A percentile compares a stretch with the other conserved stretches of the same genome.
These are phyloP conservation scores for Abortiporus biennis DNA, from an alignment of 1,284 basidiomycete genomes.

Conservation along the genomic window DNA sequence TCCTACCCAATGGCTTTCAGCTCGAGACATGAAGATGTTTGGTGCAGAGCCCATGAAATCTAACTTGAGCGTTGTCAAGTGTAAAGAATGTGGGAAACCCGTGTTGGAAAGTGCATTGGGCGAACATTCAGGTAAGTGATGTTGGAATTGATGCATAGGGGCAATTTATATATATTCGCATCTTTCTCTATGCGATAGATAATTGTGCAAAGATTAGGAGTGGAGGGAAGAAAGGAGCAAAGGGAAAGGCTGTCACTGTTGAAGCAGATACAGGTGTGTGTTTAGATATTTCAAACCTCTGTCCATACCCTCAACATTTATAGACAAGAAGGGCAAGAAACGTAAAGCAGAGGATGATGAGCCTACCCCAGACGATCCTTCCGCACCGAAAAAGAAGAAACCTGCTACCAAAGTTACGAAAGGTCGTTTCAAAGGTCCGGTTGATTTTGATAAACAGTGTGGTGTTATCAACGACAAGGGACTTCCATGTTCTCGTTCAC, in stretches of 20 bases:
- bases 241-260: constrained; percentile 37
- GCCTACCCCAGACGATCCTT: constrained; percentile 43
- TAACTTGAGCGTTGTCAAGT: constrained; percentile 69
- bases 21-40: constrained; percentile 83
- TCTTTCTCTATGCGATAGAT: constrained; percentile 29
- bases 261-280: constrained; percentile 12
- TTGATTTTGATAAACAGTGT: constrained; percentile 91
- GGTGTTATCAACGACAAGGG: constrained; percentile 98
- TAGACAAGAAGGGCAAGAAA: constrained; percentile 48
- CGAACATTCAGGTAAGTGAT: constrained; percentile 66
- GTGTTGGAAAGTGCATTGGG: constrained; percentile 67
- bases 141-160: neutral
- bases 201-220: constrained; percentile 58
- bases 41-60: constrained; percentile 65
- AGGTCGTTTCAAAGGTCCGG: constrained; percentile 75
- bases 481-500: constrained; percentile 89
- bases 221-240: constrained; percentile 46
- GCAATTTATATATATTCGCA: neutral
- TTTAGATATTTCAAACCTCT: neutral
- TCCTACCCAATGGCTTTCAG: constrained; percentile 77
- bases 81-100: constrained; percentile 74
- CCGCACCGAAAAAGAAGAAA: constrained; percentile 70
- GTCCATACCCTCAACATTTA: neutral
- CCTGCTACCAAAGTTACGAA: constrained; percentile 65
- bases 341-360: constrained; percentile 59